Evolutionary conservation across 352 stramenopile genomes (phyloP), one percentile per base, ranked within the genome.

Genomic region (Phytophthora syringae): DNA sequence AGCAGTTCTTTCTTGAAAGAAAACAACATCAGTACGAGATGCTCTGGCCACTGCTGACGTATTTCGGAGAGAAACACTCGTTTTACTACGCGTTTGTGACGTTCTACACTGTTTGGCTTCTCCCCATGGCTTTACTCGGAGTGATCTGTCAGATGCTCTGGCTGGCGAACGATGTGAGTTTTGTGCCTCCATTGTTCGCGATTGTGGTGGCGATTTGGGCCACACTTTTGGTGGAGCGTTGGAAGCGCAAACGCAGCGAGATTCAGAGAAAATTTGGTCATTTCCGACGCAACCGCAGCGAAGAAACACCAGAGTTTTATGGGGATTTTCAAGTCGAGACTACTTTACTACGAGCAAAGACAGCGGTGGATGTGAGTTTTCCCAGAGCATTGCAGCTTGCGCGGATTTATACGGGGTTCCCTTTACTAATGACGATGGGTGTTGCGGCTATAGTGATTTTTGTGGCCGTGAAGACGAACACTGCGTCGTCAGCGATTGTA

Each of bases 171-270:
- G 48, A 60, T 20, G 42, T 74, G 1, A 64, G 40, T 22, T 89
- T 74, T 50, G 54, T 82, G 3, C 64, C 80, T 15, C 81, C 76
- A 28, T 51, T 90, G 3, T 89, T 91, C 37, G 79, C 79, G 0
- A 70, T 97, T 34, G 74, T 95, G 20, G 88, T 97, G 22, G 84
- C 79, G 36, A 79, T 97, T 50, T 97, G 89, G 90, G 85, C 84
- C 4, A 93, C 92, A 40, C 56, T 95, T 4, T 62, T 98, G 50
- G 79, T 97, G 7, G 90, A 97, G 72, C 84, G 82, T 15, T 97
- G 91, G 91, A 97, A 97, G 61, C 90, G 89, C 37, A 95, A 98
- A 62, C 74, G 89, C 36, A 86, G 80, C 27, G 79, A 89, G 60
- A 86, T 96, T 44, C 78, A 90, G 27, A 66, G 82, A 27, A 84